These are phyloP conservation scores for Rhypophila decipiens DNA, from an alignment of 495 filamentous ascomycete species.

Conservation along the genomic window DNA sequence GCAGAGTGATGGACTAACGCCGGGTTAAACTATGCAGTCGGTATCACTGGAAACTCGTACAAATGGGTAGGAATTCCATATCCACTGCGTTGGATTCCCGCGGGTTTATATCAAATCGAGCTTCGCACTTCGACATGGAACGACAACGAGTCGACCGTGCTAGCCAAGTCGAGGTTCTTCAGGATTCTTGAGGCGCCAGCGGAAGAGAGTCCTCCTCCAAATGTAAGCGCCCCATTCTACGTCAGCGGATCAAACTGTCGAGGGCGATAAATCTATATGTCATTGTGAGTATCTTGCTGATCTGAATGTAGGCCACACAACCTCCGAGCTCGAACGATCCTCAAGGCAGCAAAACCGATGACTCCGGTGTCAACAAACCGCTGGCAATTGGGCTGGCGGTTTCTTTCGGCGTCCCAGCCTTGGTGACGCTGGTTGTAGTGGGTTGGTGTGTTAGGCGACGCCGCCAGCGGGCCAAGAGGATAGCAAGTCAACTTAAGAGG, in stretches of 20 bases:
- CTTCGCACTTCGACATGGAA: slow-evolving; percentile 18
- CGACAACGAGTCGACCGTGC: slow-evolving; percentile 6
- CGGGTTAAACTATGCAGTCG: slow-evolving; percentile 13
- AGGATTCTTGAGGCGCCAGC: slow-evolving; percentile 3
- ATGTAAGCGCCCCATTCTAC: no score
- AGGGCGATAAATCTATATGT: no score
- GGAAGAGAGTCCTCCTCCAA: background rate
- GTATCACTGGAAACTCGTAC: slow-evolving; percentile 23
- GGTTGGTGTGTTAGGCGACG: slow-evolving; percentile 19
- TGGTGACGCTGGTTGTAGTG: slow-evolving; percentile 10
- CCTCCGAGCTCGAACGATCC: slow-evolving; percentile 3
- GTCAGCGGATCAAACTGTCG: no score
- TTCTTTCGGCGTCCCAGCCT: slow-evolving; percentile 18
- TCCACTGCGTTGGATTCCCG: slow-evolving; percentile 28
- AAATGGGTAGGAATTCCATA: slow-evolving; percentile 30
- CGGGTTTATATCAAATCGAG: slow-evolving; percentile 34
- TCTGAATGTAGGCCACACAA: no score
- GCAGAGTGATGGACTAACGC: background rate
- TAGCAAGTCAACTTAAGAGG: slow-evolving; percentile 17
- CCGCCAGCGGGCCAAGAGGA: slow-evolving; percentile 8
- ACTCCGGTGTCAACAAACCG: slow-evolving; percentile 11
- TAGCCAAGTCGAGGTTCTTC: slow-evolving; percentile 22
- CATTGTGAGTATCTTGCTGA: no score
- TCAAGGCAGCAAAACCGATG: background rate
- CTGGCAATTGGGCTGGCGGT: slow-evolving; percentile 23